Base-by-base conservation (phyloP, 1,139 yeast species). In the Oligophagozyma castellii region DNA sequence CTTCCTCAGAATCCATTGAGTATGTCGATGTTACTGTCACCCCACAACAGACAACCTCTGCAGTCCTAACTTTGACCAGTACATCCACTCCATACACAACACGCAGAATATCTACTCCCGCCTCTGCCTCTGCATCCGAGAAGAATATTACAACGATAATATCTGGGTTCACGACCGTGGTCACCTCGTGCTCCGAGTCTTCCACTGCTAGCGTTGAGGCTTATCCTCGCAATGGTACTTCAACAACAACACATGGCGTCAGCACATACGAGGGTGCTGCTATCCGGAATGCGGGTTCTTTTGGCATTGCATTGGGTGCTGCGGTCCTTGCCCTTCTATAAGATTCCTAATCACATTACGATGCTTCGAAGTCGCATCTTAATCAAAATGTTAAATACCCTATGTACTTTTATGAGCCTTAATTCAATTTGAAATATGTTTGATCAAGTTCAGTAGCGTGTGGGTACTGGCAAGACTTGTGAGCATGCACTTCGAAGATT, bases 1-100 rank as follows among this genome's bases (percentile, higher is more conserved):
- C 30, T 33, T 33, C 29, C 13, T 24, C 22, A 5, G 51, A 44
- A 22, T 48, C 40, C 26, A 37, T 49, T 39, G 50, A 53, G 27
- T 46, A 51, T 38, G 56, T 53, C 24, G 55, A 51, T 26, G 38
- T 39, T 16, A 50, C 57, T 27, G 42, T 56, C 19, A 45, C 60
- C 25, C 54, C 53, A 32, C 42, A 53, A 23, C 48, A 44, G 14
- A 47, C 58, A 23, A 36, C 47, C 23, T 41, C 58, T 8, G 36
- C 48, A 22, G 48, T 62, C 22, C 35, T 61, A 14, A 49, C 58
- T 18, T 45, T 46, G 27, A 44, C 48, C 15, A 37, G 48, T 22
- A 50, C 56, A 24, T 53, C 56, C 31, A 51, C 55, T 13, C 38
- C 48, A 27, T 43, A 37, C 43, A 37, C 48, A 23, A 50, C 53